Conservation (phyloP, 78 protist species). For the Dictyostelium capitatum region DNA sequence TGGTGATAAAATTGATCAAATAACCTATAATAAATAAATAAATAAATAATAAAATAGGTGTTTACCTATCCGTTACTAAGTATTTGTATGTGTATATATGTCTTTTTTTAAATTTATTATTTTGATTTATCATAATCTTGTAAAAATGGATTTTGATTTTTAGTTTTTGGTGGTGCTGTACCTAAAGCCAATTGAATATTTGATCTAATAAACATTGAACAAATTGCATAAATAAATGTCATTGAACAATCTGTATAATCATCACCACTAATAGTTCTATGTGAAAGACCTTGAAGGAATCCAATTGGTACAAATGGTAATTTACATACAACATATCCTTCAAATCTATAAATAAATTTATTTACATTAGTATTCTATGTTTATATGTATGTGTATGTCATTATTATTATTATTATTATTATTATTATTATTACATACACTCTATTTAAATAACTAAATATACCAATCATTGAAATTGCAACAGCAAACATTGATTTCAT, state of each 20-base stretch:
- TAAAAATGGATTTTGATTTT: constrained; percentile 35
- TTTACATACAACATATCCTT: constrained; percentile 83
- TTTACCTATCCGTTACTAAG: no score
- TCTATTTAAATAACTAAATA: constrained; percentile 74
- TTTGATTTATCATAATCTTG: neutral
- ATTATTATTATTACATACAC: constrained; percentile 8
- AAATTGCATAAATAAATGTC: constrained; percentile 85
- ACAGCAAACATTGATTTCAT: constrained; percentile 80
- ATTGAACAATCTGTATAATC: constrained; percentile 86
- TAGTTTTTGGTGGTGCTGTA: constrained; percentile 63
- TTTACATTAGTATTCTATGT: no score
- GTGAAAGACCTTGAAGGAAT: constrained; percentile 77
- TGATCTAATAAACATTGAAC: constrained; percentile 78
- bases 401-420: neutral
- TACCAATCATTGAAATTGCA: constrained; percentile 72
- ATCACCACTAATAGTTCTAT: constrained; percentile 78
- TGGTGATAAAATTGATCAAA: constrained; percentile 34
- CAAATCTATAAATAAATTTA: constrained; percentile 60
- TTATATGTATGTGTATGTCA: neutral
- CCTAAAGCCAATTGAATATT: constrained; percentile 85
- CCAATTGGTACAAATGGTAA: constrained; percentile 89
- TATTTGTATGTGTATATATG: no score
- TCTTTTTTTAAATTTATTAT: neutral
- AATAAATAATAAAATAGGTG: neutral
- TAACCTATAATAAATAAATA: neutral